Conservation (phyloP, 1,139 yeast species). For the Kurtzmaniella quercitrusa region DNA sequence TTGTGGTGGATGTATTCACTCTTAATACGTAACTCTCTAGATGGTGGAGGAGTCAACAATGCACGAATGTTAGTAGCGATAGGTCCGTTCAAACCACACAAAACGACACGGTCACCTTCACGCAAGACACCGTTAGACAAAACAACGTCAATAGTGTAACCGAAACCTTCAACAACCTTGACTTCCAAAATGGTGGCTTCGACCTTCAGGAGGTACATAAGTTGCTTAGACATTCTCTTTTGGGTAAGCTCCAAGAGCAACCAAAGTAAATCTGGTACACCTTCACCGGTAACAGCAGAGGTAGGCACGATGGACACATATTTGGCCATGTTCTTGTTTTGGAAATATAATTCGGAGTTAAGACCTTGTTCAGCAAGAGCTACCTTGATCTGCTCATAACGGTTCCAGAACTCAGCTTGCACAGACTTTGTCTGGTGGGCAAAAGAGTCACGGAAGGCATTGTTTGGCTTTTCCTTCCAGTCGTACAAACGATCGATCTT, state of each 20-base stretch:
- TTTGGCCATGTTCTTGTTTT: slow-evolving; percentile 88
- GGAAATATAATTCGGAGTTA: slow-evolving; percentile 93
- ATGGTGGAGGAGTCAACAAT: slow-evolving; percentile 93
- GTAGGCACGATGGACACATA: slow-evolving; percentile 97
- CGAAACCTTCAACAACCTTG: slow-evolving; percentile 97
- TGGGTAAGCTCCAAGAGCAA: slow-evolving; percentile 92
- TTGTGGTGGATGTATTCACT: slow-evolving; percentile 93
- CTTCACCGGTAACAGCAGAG: slow-evolving; percentile 98
- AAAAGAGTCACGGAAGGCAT: slow-evolving; percentile 92
- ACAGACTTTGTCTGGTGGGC: slow-evolving; percentile 79
- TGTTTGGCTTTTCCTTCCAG: slow-evolving; percentile 88
- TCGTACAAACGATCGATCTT: slow-evolving; percentile 96
- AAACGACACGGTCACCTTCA: slow-evolving; percentile 92
- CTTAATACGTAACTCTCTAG: slow-evolving; percentile 92
- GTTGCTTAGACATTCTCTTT: slow-evolving; percentile 97
- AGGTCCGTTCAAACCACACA: slow-evolving; percentile 98
- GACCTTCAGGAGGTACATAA: slow-evolving; percentile 89
- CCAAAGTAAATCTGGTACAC: slow-evolving; percentile 98
- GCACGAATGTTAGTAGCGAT: slow-evolving; percentile 98
- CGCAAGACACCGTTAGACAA: slow-evolving; percentile 89
- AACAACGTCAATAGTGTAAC: slow-evolving; percentile 97
- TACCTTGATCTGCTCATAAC: slow-evolving; percentile 80
- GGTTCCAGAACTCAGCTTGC: slow-evolving; percentile 85
- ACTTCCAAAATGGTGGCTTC: slow-evolving; percentile 98
- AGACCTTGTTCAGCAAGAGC: slow-evolving; percentile 97